These are phyloP conservation scores for Mortierella sp. DNA, from an alignment of 371 early-diverging fungal species.

Conservation along the genomic window DNA sequence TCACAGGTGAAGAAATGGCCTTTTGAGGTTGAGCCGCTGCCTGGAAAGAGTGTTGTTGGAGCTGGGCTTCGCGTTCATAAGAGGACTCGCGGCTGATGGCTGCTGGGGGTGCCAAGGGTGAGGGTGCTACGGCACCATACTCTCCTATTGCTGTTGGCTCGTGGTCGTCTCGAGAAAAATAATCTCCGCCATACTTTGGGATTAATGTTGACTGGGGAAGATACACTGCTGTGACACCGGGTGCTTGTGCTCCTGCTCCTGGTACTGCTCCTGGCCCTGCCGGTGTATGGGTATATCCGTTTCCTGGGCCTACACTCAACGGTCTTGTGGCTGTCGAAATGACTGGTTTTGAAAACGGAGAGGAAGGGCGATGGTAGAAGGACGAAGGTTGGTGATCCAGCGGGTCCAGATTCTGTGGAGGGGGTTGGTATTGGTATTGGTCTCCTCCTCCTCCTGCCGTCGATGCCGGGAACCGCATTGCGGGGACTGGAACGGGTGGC, in stretches of 20 bases:
- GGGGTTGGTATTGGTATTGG: background rate
- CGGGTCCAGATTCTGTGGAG: constrained; percentile 4
- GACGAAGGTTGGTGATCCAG: constrained; percentile 17
- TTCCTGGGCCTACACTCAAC: background rate
- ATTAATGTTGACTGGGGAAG: constrained; percentile 17
- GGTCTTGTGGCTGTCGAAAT: background rate
- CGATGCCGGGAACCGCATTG: constrained; percentile 20
- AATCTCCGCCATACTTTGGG: background rate
- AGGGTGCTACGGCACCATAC: background rate
- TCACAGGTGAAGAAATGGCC: constrained; percentile 38
- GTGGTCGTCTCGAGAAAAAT: background rate
- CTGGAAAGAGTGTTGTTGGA: constrained; percentile 26
- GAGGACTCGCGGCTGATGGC: background rate
- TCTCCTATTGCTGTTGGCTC: constrained; percentile 4
- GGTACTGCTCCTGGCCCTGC: background rate
- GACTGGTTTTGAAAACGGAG: constrained; percentile 4
- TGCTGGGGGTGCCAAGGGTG: constrained; percentile 2
- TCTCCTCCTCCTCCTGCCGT: background rate
- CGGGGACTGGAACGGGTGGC: constrained; percentile 12
- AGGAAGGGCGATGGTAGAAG: constrained; percentile 19
- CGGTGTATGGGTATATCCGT: constrained; percentile 4
- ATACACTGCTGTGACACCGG: constrained; percentile 20
- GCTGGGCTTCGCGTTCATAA: background rate
- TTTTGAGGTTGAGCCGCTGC: constrained; percentile 34
- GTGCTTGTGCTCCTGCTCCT: background rate